A percentile compares a stretch with the other conserved stretches of the same genome.
These are phyloP conservation scores for Apophysomyces sp. DNA, from an alignment of 371 early-diverging fungal species.

Conservation along the genomic window DNA sequence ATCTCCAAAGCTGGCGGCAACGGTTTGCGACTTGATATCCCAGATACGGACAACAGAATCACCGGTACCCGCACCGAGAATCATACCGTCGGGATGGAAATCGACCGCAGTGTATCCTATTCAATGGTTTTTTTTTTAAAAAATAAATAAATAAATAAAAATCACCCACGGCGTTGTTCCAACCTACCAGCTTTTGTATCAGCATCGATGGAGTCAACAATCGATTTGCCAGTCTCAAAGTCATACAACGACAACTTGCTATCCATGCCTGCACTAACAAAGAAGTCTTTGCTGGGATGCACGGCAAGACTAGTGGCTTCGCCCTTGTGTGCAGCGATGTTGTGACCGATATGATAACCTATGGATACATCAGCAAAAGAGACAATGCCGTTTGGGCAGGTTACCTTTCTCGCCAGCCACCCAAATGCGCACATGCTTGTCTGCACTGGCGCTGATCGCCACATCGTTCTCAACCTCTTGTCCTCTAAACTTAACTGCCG, in stretches of 20 bases:
- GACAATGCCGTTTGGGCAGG: not conserved
- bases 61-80: conserved; percentile 75
- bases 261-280: conserved; percentile 70
- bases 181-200: conserved; percentile 34
- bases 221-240: conserved; percentile 57
- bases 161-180: too few species aligned
- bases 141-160: too few species aligned
- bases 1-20: conserved; percentile 67
- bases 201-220: conserved; percentile 42
- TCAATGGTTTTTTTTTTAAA: too few species aligned
- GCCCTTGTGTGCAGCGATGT: conserved; percentile 59
- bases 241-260: conserved; percentile 81
- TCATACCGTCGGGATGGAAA: conserved; percentile 90
- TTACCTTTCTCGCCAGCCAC: conserved; percentile 33
- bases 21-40: conserved; percentile 75
- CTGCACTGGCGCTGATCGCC: conserved; percentile 71
- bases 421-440: conserved; percentile 81
- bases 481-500: conserved; percentile 63
- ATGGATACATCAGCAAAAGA: not conserved
- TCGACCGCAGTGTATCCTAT: conserved; percentile 63
- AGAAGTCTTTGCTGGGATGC: conserved; percentile 75
- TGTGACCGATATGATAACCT: conserved; percentile 54
- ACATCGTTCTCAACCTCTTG: conserved; percentile 45
- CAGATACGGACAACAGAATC: conserved; percentile 74
- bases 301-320: conserved; percentile 69